Base-by-base conservation (phyloP, 2,329 filamentous ascomycete genomes). In the Arthrobotrys megalospora region DNA sequence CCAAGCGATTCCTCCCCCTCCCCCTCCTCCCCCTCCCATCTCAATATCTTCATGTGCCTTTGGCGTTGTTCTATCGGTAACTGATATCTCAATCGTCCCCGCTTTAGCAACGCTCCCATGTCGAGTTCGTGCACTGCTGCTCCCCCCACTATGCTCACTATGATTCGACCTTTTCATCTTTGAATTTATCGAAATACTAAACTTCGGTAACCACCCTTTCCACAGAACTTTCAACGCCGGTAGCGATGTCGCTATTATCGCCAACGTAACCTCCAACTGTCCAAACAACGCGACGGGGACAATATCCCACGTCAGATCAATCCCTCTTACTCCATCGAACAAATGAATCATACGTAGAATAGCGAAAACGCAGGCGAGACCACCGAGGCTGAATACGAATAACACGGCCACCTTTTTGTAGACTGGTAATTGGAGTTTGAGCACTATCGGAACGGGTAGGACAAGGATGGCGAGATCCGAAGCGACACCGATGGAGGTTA, bases 261-360 rank as follows among this genome's bases (percentile, higher is more conserved):
- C 71, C 34, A 68, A 10, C 5, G 71, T 76, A 34, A 76, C 71
- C 41, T 76, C 71, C 36, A 76, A 19, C 52, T 76, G 71, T 28
- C 71, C 71, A 19, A 50, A 76, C n/a, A 76, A 58, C 1, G 71
- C 71, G 1, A 69, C 48, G 5, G 63, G 63, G 12, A 76, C 64
- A 32, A 76, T 68, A 55, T 76, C 63, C 71, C 71, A 67, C 4
- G 69, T 73, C n/a, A 73, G 24, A 28, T 73, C 69, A 3, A 73
- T 73, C 14, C 69, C 69, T 12, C 63, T 47, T 11, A 73, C 69
- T 19, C 69, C 69, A n/a, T 48, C 45, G 28, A 73, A 73, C 32
- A 73, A 28, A 43, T 73, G 48, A 12, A 73, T 60, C 69, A 73
- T 73, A 5, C 69, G 60, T 10, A 73, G 28, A 12, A 73, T 73